Evolutionary conservation across 2,329 filamentous ascomycete genomes (phyloP).

Genomic region (Pseudopyrenochaeta lycopersici): DNA sequence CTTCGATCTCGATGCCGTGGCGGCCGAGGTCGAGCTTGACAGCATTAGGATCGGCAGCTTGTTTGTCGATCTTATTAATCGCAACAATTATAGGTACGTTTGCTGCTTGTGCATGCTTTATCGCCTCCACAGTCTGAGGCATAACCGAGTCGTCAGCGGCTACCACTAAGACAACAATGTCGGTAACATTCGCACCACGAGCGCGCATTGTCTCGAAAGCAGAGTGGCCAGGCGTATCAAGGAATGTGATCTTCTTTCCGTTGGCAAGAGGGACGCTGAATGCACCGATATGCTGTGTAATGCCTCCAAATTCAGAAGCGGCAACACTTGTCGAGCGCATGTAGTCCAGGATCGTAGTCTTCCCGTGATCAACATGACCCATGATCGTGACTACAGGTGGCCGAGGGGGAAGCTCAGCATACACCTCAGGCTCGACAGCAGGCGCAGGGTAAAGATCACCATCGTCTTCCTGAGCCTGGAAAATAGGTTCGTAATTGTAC

Average conservation of each 20-base stretch:
- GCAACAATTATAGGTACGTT: constrained; percentile 96
- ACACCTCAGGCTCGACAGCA: constrained; percentile 64
- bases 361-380: constrained; percentile 98
- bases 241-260: constrained; percentile 91
- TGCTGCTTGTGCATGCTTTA: constrained; percentile 88
- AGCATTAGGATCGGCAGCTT: constrained; percentile 78
- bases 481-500: constrained; percentile 87
- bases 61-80: constrained; percentile 96
- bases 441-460: constrained; percentile 75
- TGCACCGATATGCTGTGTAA: constrained; percentile 97
- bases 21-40: constrained; percentile 88
- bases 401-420: constrained; percentile 71
- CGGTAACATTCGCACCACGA: constrained; percentile 92
- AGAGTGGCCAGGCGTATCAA: constrained; percentile 95
- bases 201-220: constrained; percentile 97
- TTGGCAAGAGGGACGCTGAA: constrained; percentile 87
- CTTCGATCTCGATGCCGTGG: constrained; percentile 89
- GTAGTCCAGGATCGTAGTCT: constrained; percentile 95
- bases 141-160: constrained; percentile 98
- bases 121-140: constrained; percentile 93
- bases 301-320: constrained; percentile 91
- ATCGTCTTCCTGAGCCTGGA: constrained; percentile 69
- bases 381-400: constrained; percentile 98
- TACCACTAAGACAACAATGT: constrained; percentile 95
- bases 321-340: constrained; percentile 92